These are phyloP conservation scores for Nepenthes gracilis DNA, from an alignment of 148 eudicot species.

Conservation along the genomic window DNA sequence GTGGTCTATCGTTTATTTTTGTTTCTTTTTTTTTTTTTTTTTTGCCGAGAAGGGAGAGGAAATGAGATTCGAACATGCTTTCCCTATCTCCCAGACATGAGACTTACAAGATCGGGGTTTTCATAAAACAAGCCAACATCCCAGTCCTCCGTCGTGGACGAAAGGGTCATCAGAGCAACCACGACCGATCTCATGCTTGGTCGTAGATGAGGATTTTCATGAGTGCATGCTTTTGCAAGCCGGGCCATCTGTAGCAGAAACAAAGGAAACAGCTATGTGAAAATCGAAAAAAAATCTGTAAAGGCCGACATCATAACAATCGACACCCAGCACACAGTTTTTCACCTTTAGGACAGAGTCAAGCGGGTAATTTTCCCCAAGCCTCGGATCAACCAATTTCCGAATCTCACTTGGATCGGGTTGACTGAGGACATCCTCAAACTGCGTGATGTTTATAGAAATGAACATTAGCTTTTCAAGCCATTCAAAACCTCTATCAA, in stretches of 20 bases:
- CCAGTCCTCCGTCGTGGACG: conserved; percentile 49
- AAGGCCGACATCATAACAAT: neutral
- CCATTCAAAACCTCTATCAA: no score
- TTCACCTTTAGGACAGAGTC: conserved; percentile 63
- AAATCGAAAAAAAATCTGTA: neutral
- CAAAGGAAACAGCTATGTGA: neutral
- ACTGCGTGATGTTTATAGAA: conserved; percentile 24
- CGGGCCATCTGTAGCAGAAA: conserved; percentile 43
- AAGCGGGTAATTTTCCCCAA: conserved; percentile 49
- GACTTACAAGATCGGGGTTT: conserved; percentile 37
- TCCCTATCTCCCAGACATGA: conserved; percentile 40
- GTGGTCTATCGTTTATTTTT: no score
- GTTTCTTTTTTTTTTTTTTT: no score
- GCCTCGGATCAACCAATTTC: conserved; percentile 56
- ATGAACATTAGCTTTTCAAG: neutral
- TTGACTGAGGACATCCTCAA: conserved; percentile 39
- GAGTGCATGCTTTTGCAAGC: conserved; percentile 70
- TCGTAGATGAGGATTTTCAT: conserved; percentile 57
- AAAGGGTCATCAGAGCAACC: conserved; percentile 54
- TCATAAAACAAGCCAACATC: conserved; percentile 41
- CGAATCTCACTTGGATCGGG: conserved; percentile 43
- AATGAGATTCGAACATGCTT: no score
- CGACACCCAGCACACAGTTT: neutral
- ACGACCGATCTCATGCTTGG: conserved; percentile 88
- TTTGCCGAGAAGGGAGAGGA: no score